phyloP scores from a whole-genome alignment of 176 grass and related monocot species.

The Alloteropsis semialata region DNA sequence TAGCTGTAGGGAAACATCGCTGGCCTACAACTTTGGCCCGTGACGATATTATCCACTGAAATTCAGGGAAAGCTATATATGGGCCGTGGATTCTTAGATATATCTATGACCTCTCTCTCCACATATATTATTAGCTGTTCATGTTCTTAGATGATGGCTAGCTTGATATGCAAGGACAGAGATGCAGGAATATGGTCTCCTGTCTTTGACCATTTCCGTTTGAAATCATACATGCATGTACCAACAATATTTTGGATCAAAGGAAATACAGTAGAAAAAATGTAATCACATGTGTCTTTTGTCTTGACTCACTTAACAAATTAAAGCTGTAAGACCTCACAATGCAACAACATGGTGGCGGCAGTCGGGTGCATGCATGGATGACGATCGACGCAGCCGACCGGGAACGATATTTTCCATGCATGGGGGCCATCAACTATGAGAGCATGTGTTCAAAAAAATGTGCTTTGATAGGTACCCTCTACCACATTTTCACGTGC shows the following conservation, averaged over 20 bases:
- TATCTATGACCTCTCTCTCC: neutral
- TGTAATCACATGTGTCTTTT: neutral
- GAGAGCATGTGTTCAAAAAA: neutral
- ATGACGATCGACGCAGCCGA: neutral
- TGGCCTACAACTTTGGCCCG: constrained; percentile 5
- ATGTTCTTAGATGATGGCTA: neutral
- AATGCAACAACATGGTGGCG: neutral
- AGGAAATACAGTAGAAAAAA: neutral
- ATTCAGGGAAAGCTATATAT: neutral
- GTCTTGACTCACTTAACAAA: neutral
- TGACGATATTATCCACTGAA: constrained; percentile 22
- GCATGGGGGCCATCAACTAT: neutral
- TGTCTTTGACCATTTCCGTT: neutral
- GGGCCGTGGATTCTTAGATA: neutral
- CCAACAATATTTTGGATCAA: neutral
- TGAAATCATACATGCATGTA: neutral
- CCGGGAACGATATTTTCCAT: neutral
- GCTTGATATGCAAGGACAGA: neutral
- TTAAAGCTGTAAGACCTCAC: neutral
- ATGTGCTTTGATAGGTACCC: neutral
- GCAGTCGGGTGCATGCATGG: neutral
- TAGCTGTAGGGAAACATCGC: neutral
- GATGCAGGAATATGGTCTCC: neutral
- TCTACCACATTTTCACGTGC: constrained; percentile 21
- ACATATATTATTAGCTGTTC: neutral